phyloP scores from a whole-genome alignment of 805 yeast species.

The Candida rishiriensis region DNA sequence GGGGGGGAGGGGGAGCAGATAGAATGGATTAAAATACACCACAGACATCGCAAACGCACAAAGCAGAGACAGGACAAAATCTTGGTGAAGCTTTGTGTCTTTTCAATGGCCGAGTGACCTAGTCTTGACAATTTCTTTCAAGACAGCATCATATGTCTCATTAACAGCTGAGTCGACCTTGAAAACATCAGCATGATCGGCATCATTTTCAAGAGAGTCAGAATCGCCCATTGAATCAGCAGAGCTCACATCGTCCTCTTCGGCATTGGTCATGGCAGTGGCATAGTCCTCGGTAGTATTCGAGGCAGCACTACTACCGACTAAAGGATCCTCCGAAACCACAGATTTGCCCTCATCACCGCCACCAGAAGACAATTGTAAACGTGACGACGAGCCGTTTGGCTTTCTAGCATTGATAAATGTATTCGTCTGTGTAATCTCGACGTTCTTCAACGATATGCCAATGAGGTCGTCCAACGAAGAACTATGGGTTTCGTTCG shows the following conservation, averaged over 20 bases:
- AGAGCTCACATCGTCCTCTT: not conserved
- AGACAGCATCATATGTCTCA: constrained; percentile 21
- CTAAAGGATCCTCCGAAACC: not conserved
- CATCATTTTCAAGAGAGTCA: not conserved
- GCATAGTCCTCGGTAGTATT: not conserved
- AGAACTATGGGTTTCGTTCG: too few relatives aligned
- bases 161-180: not conserved
- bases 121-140: constrained; percentile 18
- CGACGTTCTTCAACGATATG: too few relatives aligned
- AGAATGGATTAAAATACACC: too few relatives aligned
- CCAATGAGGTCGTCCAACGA: too few relatives aligned
- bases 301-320: not conserved
- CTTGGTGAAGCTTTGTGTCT: too few relatives aligned
- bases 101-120: not conserved
- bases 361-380: too few relatives aligned
- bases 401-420: too few relatives aligned
- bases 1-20: too few relatives aligned
- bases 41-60: too few relatives aligned
- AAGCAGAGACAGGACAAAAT: too few relatives aligned
- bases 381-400: too few relatives aligned
- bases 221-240: constrained; percentile 2
- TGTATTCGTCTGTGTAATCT: too few relatives aligned
- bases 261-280: not conserved
- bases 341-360: constrained; percentile 10
- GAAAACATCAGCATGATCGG: not conserved